Conservation (phyloP, 2,329 filamentous ascomycete species). For the Colletotrichum lentis region DNA sequence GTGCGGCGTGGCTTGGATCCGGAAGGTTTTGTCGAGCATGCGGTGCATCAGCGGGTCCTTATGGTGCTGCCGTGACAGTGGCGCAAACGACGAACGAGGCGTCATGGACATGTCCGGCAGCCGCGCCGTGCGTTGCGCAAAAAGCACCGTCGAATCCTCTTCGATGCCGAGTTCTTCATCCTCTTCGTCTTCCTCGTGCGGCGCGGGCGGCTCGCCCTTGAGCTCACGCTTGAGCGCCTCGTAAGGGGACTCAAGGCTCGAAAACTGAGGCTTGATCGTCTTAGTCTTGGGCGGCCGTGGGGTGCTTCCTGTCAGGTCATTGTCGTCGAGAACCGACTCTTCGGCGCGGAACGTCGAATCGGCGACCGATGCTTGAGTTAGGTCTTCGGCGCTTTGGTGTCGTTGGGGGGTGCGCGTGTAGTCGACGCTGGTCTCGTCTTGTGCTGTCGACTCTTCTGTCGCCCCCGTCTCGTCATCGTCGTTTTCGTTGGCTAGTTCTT, state of each 20-base stretch:
- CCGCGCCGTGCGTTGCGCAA: slow-evolving; percentile 61
- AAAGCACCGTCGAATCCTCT: slow-evolving; percentile 58
- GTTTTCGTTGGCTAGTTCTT: slow-evolving; percentile 76
- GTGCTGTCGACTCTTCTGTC: slow-evolving; percentile 63
- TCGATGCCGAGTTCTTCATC: slow-evolving; percentile 53
- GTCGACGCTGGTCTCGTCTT: slow-evolving; percentile 61
- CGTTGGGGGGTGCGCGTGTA: slow-evolving; percentile 45
- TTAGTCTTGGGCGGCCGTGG: slow-evolving; percentile 65
- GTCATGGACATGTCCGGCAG: slow-evolving; percentile 71
- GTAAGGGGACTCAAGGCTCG: slow-evolving; percentile 78
- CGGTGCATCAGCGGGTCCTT: slow-evolving; percentile 87
- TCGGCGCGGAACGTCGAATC: slow-evolving; percentile 56
- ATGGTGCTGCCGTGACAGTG: slow-evolving; percentile 55
- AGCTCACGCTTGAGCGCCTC: slow-evolving; percentile 76
- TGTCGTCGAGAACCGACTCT: slow-evolving; percentile 74
- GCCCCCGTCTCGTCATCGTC: slow-evolving; percentile 61
- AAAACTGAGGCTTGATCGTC: slow-evolving; percentile 62
- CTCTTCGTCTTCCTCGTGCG: slow-evolving; percentile 47
- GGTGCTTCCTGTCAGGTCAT: slow-evolving; percentile 71
- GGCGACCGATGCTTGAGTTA: slow-evolving; percentile 47
- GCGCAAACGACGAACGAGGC: slow-evolving; percentile 50
- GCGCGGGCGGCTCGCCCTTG: slow-evolving; percentile 50
- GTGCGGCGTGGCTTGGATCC: slow-evolving; percentile 89
- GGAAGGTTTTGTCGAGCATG: slow-evolving; percentile 94
- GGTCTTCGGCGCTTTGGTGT: slow-evolving; percentile 49